Evolutionary conservation across 2,329 filamentous ascomycete species (phyloP).

Genomic region (Corinectria fuckeliana): DNA sequence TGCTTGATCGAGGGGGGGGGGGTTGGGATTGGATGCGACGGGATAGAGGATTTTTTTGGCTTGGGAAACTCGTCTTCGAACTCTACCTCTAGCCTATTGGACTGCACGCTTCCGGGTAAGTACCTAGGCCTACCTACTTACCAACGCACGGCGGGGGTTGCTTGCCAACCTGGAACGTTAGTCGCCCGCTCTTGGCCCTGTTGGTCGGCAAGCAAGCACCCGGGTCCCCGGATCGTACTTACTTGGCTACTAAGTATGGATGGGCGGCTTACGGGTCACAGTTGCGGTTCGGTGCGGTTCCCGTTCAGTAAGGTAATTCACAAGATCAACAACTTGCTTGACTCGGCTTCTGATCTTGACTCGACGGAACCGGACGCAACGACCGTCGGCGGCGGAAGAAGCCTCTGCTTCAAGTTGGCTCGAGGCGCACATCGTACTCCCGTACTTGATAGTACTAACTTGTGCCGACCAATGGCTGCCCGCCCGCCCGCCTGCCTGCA

Average conservation of each 20-base stretch:
- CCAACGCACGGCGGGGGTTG: slow-evolving; percentile 4
- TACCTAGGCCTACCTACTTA: no score
- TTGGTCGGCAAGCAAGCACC: slow-evolving; percentile 15
- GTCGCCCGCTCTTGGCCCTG: slow-evolving; percentile 1
- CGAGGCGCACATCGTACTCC: no score
- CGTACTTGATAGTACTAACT: no score
- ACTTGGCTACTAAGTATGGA: neutral
- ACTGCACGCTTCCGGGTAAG: neutral
- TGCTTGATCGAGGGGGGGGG: neutral
- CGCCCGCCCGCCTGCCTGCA: no score
- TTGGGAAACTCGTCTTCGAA: neutral
- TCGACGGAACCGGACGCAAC: neutral
- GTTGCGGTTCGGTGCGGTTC: slow-evolving; percentile 3
- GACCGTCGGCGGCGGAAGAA: no score
- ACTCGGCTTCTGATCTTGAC: neutral
- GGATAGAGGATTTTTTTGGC: neutral
- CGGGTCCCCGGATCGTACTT: slow-evolving; percentile 11
- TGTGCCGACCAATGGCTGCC: neutral
- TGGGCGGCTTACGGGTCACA: slow-evolving; percentile 5
- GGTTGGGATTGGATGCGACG: slow-evolving; percentile 14
- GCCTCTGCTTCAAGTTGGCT: no score
- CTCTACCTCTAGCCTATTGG: slow-evolving; percentile 1
- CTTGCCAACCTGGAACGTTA: slow-evolving; percentile 5
- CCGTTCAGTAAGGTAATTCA: neutral
- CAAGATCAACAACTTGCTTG: no score